Evolutionary conservation across 163 green algal genomes (phyloP).

Genomic region (Scenedesmus sp.): DNA sequence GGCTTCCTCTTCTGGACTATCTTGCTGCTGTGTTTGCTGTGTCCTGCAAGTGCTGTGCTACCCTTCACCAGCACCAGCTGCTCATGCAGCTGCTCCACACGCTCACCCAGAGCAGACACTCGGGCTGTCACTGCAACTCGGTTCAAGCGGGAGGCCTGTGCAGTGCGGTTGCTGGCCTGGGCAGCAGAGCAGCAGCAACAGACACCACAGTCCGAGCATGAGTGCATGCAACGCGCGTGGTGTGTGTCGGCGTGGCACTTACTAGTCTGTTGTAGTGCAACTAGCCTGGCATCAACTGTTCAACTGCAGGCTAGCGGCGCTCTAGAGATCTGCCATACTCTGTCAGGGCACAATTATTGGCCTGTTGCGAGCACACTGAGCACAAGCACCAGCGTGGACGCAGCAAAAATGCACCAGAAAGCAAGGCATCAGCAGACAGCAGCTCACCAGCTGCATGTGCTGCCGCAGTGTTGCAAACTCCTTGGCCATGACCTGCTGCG

Average conservation of each 20-base stretch:
- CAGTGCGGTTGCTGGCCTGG: slow-evolving; percentile 22
- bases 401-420: background rate
- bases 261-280: background rate
- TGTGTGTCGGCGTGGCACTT: background rate
- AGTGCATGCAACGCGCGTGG: background rate
- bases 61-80: slow-evolving; percentile 15
- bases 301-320: no score
- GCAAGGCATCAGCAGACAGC: background rate
- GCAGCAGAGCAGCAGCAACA: background rate
- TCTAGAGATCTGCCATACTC: no score
- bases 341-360: no score
- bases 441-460: slow-evolving; percentile 33
- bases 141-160: background rate
- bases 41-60: background rate
- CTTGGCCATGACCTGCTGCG: background rate
- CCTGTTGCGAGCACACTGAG: no score
- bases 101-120: background rate
- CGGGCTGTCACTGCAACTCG: background rate
- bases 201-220: background rate
- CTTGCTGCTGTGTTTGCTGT: background rate
- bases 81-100: background rate
- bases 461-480: slow-evolving; percentile 11
- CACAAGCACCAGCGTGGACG: background rate
- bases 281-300: no score
- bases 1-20: background rate